Evolutionary conservation across 495 filamentous ascomycete species (phyloP).

Genomic region (Trichoderma gamsii): DNA sequence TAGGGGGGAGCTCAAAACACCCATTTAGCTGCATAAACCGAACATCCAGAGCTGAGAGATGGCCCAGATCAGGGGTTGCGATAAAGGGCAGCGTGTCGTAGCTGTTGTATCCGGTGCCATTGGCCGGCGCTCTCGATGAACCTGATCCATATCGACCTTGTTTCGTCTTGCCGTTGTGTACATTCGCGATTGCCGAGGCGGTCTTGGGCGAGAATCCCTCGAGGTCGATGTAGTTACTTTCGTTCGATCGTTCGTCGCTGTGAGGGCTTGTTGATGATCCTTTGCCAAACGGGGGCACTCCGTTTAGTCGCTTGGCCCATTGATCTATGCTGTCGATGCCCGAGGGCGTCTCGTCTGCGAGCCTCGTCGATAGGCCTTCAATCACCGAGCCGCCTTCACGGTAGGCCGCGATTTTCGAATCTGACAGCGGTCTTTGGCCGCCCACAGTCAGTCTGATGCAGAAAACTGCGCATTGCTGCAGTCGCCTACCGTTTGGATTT

Average conservation of each 20-base stretch:
- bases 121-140: neutral
- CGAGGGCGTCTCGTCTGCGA: neutral
- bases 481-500: conserved; percentile 33
- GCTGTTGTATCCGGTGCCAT: conserved; percentile 23
- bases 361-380: neutral
- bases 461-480: neutral
- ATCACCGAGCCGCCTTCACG: neutral
- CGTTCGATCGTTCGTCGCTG: neutral
- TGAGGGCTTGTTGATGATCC: neutral
- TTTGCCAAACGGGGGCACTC: neutral
- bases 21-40: conserved; percentile 38
- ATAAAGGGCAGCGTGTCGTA: conserved; percentile 38
- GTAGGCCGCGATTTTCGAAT: neutral
- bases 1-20: conserved; percentile 37
- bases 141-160: neutral
- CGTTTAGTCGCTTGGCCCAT: conserved; percentile 1
- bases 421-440: neutral
- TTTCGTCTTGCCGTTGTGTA: neutral
- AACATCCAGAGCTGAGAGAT: conserved; percentile 39
- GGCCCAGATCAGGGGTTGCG: conserved; percentile 27
- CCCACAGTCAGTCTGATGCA: neutral
- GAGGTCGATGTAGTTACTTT: neutral
- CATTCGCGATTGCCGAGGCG: neutral
- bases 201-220: neutral
- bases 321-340: conserved; percentile 10